Base-by-base conservation (phyloP, 1,139 yeast genomes). In the Meyerozyma smithsonii region DNA sequence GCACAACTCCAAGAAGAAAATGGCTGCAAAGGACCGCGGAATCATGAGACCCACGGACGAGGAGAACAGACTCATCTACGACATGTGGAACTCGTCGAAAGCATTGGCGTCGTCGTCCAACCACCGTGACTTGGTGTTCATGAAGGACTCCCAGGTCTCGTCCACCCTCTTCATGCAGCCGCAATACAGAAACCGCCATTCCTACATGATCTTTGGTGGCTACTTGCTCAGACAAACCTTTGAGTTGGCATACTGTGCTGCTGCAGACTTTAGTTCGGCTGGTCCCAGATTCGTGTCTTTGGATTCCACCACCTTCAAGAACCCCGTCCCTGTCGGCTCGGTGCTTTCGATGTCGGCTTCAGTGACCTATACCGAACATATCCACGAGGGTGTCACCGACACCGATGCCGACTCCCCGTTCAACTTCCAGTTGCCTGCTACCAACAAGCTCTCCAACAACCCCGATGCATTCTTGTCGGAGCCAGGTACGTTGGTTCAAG, bases 291-390 rank as follows among this genome's bases (percentile, higher is more conserved):
- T 89, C 52, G 88, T 88, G 6, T 85, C 96, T 3, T 72, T 89
- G 51, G 97, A 89, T 59, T 83, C 95, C 18, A 88, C 96, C 36
- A 85, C 95, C 17, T 89, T 89, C 70, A 81, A 85, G 52, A 85
- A 89, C 19, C 97, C 97, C 1, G 97, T 89, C 5, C 97, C 97
- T 1, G 97, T 89, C 17, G 97, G 97, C 2, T 81, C 92, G 3
- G 95, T 89, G 14, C 66, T 89, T 41, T 82, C 84, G 43, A 79
- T 88, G 79, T 74, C 79, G 40, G 92, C 97, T 0, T 71, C 83
- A 8, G 86, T 89, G 10, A 87, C 86, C 20, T 88, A 89, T 61
- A 88, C 96, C 6, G 90, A 83, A 52, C 88, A 83, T 52, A 62
- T 83, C 40, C 81, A 76, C 51, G 77, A 72, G 24, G 55, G 49